Conservation (phyloP, 169 alveolate genomes). For the Perkinsus olseni region DNA sequence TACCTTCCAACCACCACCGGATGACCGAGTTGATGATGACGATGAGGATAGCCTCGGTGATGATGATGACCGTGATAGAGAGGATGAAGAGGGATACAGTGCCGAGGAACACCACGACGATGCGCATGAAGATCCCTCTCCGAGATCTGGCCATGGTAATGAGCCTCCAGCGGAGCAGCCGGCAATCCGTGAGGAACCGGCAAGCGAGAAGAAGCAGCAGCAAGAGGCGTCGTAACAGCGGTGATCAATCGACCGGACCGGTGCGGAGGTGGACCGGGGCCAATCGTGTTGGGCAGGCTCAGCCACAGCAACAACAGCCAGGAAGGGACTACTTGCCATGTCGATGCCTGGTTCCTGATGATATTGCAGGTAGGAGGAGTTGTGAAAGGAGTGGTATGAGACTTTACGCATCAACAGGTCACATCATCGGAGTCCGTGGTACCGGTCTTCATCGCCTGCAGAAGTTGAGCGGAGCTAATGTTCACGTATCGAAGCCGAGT, state of each 20-base stretch:
- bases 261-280: not conserved
- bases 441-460: not conserved
- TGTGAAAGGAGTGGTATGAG: not conserved
- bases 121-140: too few species aligned
- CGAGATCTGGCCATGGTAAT: not conserved
- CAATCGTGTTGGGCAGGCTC: not conserved
- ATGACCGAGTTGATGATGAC: not conserved
- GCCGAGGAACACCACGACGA: too few species aligned
- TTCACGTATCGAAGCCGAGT: not conserved
- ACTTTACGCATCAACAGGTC: not conserved
- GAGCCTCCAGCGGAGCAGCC: not conserved
- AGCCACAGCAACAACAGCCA: not conserved
- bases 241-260: not conserved
- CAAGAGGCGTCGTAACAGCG: not conserved
- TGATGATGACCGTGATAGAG: not conserved
- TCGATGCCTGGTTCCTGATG: not conserved
- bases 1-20: not conserved
- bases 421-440: not conserved
- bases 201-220: not conserved
- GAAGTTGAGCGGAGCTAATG: not conserved
- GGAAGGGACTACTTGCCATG: not conserved
- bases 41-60: not conserved
- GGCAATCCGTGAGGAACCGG: too few species aligned
- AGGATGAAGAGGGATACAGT: not conserved
- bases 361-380: not conserved